Base-by-base conservation (phyloP, 1,139 yeast species). In the Yamadazyma buinensis region DNA sequence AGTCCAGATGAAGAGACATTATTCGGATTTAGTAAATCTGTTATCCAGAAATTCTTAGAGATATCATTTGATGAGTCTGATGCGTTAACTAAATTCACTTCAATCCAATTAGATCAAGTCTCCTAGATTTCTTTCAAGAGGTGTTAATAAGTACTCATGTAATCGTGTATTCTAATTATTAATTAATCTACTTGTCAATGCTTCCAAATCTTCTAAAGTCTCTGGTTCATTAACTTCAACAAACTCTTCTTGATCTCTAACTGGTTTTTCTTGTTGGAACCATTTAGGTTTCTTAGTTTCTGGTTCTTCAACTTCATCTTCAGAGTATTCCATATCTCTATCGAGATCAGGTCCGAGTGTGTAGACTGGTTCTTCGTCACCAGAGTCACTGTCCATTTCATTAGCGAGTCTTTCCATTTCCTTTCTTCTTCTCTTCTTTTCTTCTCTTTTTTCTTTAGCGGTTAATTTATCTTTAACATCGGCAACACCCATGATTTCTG, bases 191-290 rank as follows among this genome's bases (percentile, higher is more conserved):
- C 85, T 75, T 2, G 97, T 83, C 61, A 92, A 77, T 10, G 95
- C 88, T 67, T 92, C 98, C 60, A 92, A 73, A 54, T 92, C 97
- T 56, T 87, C 97, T 58, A 92, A 68, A 21, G 95, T 84, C 49
- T 86, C 85, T 15, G 97, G 97, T 52, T 82, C 86, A 46, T 85
- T 94, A 34, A 84, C 69, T 58, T 88, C 96, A 41, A 84, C 68
- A 36, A 84, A 62, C 17, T 61, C 59, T 33, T 58, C 57, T n/a
- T 26, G 35, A 18, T n/a, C 3, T 15, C 49, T 48, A 10, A 52
- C 56, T 26, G 50, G 52, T 28, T 46, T 45, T 6, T 48, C 47
- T 26, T 52, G 59, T 34, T 65, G 61, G 54, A 80, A 78, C 85
- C 85, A 81, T 52, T 72, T 80, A 35, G 77, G 71, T 55, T 72